Percentiles rank a stretch among this genome's conserved stretches.
Conservation (phyloP, 371 early-diverging fungal species). For the Actinomortierella ambigua region DNA sequence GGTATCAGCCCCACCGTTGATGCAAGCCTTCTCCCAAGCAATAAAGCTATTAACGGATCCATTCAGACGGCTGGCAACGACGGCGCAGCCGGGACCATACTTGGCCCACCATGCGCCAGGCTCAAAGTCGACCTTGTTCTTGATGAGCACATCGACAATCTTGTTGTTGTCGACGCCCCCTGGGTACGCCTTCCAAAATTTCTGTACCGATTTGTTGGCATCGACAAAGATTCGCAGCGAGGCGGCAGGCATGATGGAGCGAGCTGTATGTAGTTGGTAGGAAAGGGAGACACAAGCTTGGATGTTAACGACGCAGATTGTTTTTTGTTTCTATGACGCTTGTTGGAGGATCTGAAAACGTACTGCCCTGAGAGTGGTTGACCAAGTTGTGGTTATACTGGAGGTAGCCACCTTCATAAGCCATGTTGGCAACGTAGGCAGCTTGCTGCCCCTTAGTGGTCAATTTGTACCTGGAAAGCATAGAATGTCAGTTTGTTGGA, state of each 20-base stretch:
- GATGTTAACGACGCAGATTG: not conserved
- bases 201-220: not conserved
- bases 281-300: not conserved
- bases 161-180: not conserved
- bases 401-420: not conserved
- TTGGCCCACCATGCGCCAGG: not conserved
- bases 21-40: conserved; percentile 1
- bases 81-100: not conserved
- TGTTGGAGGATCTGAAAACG: not conserved
- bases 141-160: not conserved
- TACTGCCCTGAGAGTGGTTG: not conserved
- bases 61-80: not conserved
- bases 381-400: conserved; percentile 1
- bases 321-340: too few relatives aligned
- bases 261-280: not conserved
- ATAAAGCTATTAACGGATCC: not conserved
- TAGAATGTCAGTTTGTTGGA: not conserved
- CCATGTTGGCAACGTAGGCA: conserved; percentile 3
- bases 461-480: not conserved
- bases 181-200: not conserved
- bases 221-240: not conserved
- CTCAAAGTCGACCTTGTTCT: not conserved
- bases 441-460: not conserved
- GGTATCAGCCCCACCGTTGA: not conserved
- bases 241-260: not conserved